Percentiles rank a stretch among this genome's conserved stretches.
These are phyloP conservation scores for Solidago caesia DNA, from an alignment of 129 eudicot species.

Conservation along the genomic window DNA sequence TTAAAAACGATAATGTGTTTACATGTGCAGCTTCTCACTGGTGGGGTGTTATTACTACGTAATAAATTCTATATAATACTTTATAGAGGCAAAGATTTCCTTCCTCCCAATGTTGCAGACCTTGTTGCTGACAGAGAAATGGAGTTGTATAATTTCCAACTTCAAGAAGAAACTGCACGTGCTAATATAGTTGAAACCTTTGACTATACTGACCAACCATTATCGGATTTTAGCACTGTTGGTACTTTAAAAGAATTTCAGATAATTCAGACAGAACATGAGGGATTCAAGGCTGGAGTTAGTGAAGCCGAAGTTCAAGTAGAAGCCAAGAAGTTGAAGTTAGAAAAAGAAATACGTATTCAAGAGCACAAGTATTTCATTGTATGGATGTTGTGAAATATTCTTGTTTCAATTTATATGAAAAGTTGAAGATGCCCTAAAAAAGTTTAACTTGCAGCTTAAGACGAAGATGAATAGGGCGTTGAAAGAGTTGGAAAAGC, in stretches of 20 bases:
- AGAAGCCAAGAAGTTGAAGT: slow-evolving; percentile 52
- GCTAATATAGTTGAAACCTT: slow-evolving; percentile 41
- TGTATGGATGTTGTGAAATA: slow-evolving; percentile 42
- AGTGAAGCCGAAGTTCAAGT: slow-evolving; percentile 47
- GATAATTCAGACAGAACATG: slow-evolving; percentile 44
- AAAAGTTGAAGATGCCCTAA: not conserved
- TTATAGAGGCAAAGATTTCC: slow-evolving; percentile 93
- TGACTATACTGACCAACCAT: slow-evolving; percentile 41
- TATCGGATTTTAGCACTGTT: slow-evolving; percentile 32
- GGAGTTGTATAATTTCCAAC: slow-evolving; percentile 61
- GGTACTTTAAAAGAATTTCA: slow-evolving; percentile 81
- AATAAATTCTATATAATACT: slow-evolving; percentile 88
- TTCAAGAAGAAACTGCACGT: slow-evolving; percentile 82
- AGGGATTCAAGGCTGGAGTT: slow-evolving; percentile 26
- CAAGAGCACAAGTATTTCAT: slow-evolving; percentile 62
- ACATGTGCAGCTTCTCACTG: slow-evolving; percentile 80
- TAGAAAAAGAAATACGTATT: slow-evolving; percentile 62
- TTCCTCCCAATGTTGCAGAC: slow-evolving; percentile 68
- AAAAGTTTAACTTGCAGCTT: slow-evolving; percentile 48
- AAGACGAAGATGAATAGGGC: slow-evolving; percentile 69
- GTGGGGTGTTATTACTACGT: slow-evolving; percentile 89
- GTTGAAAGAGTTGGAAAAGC: slow-evolving; percentile 43
- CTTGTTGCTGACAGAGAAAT: slow-evolving; percentile 69
- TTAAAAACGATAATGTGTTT: slow-evolving; percentile 18
- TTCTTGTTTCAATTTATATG: not conserved